Evolutionary conservation across 1,284 basidiomycete species (phyloP).

Genomic region (Rhizoctonia solani): DNA sequence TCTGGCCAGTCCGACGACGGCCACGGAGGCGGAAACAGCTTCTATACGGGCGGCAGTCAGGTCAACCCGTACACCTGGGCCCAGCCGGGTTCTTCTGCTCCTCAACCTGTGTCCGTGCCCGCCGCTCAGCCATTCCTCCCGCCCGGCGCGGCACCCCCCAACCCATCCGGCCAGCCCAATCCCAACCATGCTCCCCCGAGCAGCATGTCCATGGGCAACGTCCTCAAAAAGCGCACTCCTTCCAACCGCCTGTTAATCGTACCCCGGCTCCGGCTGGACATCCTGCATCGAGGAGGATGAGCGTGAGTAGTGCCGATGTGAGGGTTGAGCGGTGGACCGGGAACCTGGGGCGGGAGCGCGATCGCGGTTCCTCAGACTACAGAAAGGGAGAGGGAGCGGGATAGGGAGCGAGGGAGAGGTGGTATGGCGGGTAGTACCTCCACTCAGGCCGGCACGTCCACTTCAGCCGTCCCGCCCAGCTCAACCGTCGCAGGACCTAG

Average conservation of each 20-base stretch:
- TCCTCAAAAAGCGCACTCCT: no score
- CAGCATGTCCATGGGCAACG: no score
- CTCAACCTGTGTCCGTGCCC: not conserved
- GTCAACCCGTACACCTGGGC: not conserved
- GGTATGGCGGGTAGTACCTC: no score
- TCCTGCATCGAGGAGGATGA: not conserved
- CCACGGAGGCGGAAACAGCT: conserved; percentile 18
- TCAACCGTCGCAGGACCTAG: no score
- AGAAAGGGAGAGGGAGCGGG: not conserved
- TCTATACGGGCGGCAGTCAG: conserved; percentile 31
- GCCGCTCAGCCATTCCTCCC: no score
- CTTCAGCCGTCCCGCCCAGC: no score
- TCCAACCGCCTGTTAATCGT: no score
- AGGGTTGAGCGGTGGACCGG: conserved; percentile 13
- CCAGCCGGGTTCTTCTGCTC: not conserved
- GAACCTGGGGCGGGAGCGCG: conserved; percentile 28
- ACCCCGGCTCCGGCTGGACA: no score
- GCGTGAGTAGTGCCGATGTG: not conserved
- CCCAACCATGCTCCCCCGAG: not conserved
- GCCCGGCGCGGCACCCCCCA: not conserved
- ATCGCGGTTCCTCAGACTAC: not conserved
- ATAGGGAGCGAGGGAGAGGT: no score
- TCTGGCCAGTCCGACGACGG: conserved; percentile 31
- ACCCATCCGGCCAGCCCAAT: not conserved
- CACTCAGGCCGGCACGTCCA: no score